phyloP scores from a whole-genome alignment of 306 rosid genomes.

The Cyclanthera cordifolia region DNA sequence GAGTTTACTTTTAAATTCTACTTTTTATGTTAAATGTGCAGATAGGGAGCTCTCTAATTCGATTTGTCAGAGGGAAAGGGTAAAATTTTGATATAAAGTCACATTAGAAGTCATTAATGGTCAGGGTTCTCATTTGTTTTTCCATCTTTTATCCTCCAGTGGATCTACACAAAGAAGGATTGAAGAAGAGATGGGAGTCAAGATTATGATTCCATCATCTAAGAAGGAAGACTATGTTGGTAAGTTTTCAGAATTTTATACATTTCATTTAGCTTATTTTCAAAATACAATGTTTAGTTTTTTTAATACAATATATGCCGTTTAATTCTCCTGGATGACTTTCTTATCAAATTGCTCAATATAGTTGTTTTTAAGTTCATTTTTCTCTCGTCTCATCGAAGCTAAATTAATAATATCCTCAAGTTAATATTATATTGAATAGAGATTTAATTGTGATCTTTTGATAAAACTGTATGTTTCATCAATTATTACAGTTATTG shows the following conservation, averaged over 20 bases:
- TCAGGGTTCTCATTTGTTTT: conserved; percentile 17
- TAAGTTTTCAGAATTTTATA: conserved; percentile 32
- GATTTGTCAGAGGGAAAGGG: conserved; percentile 77
- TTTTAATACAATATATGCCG: neutral
- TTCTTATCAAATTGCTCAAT: neutral
- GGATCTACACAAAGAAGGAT: conserved; percentile 57
- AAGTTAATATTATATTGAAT: neutral
- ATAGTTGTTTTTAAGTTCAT: neutral
- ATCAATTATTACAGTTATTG: conserved; percentile 44
- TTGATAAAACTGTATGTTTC: neutral
- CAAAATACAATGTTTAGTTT: neutral
- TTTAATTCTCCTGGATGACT: neutral
- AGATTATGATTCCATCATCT: conserved; percentile 56
- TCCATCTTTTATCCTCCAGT: conserved; percentile 31
- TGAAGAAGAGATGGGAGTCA: conserved; percentile 69
- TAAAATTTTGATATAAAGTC: conserved; percentile 18
- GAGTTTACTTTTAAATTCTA: conserved; percentile 4
- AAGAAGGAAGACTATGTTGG: conserved; percentile 48
- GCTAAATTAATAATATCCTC: neutral
- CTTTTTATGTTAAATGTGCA: conserved; percentile 36
- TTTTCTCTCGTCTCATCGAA: neutral
- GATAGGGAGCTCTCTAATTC: conserved; percentile 74
- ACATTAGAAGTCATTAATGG: conserved; percentile 6
- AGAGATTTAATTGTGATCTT: neutral
- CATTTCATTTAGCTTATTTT: neutral